A percentile compares a stretch with the other conserved stretches of the same genome.
Conservation (phyloP, 1,284 basidiomycete species). For the Ceratobasidium sp. region DNA sequence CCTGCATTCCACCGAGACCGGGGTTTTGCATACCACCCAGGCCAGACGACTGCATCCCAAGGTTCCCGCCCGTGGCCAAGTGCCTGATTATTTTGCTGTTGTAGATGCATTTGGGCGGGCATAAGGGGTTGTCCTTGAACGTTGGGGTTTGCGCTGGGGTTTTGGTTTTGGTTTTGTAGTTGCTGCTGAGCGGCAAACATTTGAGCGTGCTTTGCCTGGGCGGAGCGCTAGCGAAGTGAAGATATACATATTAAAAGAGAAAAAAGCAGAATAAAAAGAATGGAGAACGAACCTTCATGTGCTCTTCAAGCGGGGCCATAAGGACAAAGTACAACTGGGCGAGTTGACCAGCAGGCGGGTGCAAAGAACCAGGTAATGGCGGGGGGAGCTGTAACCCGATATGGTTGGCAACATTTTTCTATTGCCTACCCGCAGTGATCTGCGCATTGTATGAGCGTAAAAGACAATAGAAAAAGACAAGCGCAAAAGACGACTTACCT, state of each 20-base stretch:
- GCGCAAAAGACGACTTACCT: constrained; percentile 8
- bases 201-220: constrained; percentile 34
- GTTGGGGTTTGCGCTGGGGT: background rate
- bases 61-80: background rate
- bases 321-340: constrained; percentile 32
- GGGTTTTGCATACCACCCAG: constrained; percentile 23
- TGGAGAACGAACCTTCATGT: constrained; percentile 27
- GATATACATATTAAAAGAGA: background rate
- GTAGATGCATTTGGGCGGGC: constrained; percentile 37
- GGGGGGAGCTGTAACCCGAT: constrained; percentile 30
- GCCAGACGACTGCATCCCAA: constrained; percentile 15
- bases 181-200: constrained; percentile 32
- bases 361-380: constrained; percentile 21
- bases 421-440: constrained; percentile 25
- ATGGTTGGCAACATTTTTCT: constrained; percentile 19
- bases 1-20: constrained; percentile 20
- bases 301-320: constrained; percentile 32
- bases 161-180: constrained; percentile 26
- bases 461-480: background rate
- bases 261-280: background rate
- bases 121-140: background rate
- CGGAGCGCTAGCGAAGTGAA: constrained; percentile 9
- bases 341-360: constrained; percentile 26
- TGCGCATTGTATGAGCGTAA: background rate
- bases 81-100: constrained; percentile 14